Evolutionary conservation across 768 basidiomycete species (phyloP).

Genomic region (Rhodotorula sphaerocarpa): DNA sequence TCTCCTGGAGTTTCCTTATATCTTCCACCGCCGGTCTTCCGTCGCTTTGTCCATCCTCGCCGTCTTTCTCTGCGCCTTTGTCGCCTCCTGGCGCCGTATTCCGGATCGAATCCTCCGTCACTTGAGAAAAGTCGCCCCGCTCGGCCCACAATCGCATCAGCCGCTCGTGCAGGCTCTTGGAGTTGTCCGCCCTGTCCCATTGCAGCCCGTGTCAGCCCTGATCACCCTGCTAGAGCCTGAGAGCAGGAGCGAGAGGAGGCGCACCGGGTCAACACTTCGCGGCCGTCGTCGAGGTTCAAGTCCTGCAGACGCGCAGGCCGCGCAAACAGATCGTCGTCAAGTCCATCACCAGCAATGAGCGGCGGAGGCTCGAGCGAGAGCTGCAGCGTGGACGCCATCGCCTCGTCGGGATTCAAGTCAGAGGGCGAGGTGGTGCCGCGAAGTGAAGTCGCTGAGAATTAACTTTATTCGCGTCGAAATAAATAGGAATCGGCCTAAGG

Average conservation of each 20-base stretch:
- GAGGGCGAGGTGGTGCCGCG: too few relatives aligned
- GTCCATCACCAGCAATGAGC: conserved; percentile 4
- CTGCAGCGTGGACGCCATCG: neutral
- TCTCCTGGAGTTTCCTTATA: conserved; percentile 17
- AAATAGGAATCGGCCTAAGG: too few relatives aligned
- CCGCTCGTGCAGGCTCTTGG: conserved; percentile 17
- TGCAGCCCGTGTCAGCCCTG: rapidly evolving
- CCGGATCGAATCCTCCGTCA: conserved; percentile 16
- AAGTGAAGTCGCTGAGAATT: too few relatives aligned
- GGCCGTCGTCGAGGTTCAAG: conserved; percentile 15
- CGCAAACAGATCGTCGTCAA: conserved; percentile 21
- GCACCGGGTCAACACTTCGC: conserved; percentile 17
- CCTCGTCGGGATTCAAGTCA: neutral
- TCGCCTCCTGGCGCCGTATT: neutral
- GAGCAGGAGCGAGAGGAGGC: neutral
- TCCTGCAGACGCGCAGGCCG: conserved; percentile 13
- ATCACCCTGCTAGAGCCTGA: neutral
- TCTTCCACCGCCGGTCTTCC: conserved; percentile 10
- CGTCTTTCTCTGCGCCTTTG: neutral
- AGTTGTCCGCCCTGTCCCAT: conserved; percentile 10
- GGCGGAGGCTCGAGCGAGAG: conserved; percentile 26
- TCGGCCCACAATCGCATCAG: conserved; percentile 30
- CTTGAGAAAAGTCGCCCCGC: conserved; percentile 31
- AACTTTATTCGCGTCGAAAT: too few relatives aligned
- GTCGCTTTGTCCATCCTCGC: conserved; percentile 9